phyloP scores from a whole-genome alignment of 371 early-diverging fungal species.

The Apophysomyces trapeziformis region DNA sequence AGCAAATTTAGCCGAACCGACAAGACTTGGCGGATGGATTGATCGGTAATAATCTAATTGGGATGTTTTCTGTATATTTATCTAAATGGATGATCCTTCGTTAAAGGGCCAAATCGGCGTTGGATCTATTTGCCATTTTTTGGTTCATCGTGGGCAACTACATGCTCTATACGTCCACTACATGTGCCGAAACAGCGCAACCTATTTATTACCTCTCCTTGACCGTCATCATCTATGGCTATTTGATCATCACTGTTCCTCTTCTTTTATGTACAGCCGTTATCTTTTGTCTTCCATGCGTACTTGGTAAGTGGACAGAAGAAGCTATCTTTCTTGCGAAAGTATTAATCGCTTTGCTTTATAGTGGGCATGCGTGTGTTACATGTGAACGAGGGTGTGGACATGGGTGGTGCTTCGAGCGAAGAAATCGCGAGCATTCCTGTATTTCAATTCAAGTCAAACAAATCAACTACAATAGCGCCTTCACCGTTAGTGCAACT shows the following conservation, averaged over 20 bases:
- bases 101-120: slow-evolving; percentile 51
- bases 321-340: background rate
- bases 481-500: slow-evolving; percentile 1
- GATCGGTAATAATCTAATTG: slow-evolving; percentile 24
- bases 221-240: slow-evolving; percentile 66
- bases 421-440: slow-evolving; percentile 65
- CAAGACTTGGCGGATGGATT: slow-evolving; percentile 22
- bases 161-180: slow-evolving; percentile 61
- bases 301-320: slow-evolving; percentile 41
- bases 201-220: slow-evolving; percentile 65
- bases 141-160: slow-evolving; percentile 79
- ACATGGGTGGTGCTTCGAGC: slow-evolving; percentile 64
- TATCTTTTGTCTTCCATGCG: slow-evolving; percentile 69
- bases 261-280: slow-evolving; percentile 65
- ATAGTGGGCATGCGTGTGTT: slow-evolving; percentile 62
- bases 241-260: slow-evolving; percentile 68
- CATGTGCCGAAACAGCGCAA: slow-evolving; percentile 57
- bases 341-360: slow-evolving; percentile 8
- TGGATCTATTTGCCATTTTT: slow-evolving; percentile 67
- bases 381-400: slow-evolving; percentile 59
- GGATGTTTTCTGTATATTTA: background rate
- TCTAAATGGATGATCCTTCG: slow-evolving; percentile 4
- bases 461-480: background rate
- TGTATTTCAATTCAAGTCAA: slow-evolving; percentile 45
- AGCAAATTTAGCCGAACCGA: background rate